Conservation (phyloP, 192 early-diverging fungal species). For the Dissophora globulifera region DNA sequence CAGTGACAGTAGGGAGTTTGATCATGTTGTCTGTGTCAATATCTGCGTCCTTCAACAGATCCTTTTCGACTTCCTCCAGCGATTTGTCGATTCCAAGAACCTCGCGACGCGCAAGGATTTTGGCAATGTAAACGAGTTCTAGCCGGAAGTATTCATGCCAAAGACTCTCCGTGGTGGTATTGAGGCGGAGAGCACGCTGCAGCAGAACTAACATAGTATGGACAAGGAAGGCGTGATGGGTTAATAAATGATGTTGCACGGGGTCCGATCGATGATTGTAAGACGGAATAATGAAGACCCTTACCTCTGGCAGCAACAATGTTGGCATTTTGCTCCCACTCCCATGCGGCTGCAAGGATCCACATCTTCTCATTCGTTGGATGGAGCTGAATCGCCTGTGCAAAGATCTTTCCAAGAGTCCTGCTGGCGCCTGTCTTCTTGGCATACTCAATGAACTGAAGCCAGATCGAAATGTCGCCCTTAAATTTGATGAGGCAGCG, state of each 20-base stretch:
- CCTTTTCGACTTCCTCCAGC: constrained; percentile 41
- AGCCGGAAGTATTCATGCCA: constrained; percentile 97
- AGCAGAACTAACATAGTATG: constrained; percentile 68
- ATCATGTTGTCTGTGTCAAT: constrained; percentile 63
- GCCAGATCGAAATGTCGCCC: constrained; percentile 86
- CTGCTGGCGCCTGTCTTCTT: constrained; percentile 63
- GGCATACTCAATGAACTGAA: constrained; percentile 91
- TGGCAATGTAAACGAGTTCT: constrained; percentile 89
- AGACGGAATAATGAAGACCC: neutral
- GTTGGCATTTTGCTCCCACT: constrained; percentile 87
- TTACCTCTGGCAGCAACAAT: constrained; percentile 78
- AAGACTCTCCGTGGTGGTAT: constrained; percentile 72
- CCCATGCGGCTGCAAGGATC: constrained; percentile 91
- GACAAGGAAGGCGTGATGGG: neutral
- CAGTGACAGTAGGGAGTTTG: constrained; percentile 65
- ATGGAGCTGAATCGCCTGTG: constrained; percentile 85
- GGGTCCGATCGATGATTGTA: neutral
- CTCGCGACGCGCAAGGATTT: constrained; percentile 82
- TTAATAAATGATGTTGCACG: neutral
- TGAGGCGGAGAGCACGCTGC: constrained; percentile 88
- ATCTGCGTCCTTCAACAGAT: constrained; percentile 54
- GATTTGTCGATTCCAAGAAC: constrained; percentile 75
- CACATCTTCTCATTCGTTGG: constrained; percentile 86
- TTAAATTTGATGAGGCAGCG: constrained; percentile 81
- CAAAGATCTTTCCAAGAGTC: constrained; percentile 80